phyloP scores from a whole-genome alignment of 129 eudicot genomes.

The Calendula officinalis region DNA sequence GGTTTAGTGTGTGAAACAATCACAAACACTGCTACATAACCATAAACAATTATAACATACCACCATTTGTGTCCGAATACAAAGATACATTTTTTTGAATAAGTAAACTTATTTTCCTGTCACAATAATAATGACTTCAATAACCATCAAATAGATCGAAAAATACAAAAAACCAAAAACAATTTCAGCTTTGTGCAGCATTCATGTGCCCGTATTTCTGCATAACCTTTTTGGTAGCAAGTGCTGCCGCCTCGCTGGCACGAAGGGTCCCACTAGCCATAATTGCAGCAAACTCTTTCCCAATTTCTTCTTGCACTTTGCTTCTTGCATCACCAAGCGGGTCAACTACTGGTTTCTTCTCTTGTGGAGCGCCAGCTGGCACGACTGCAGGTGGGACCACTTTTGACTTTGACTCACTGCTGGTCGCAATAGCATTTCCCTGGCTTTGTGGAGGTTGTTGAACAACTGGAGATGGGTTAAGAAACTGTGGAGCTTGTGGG shows the following conservation, averaged over 20 bases:
- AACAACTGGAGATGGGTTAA: slow-evolving; percentile 42
- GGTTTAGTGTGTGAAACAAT: not conserved
- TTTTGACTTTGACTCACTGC: slow-evolving; percentile 4
- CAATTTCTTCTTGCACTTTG: slow-evolving; percentile 83
- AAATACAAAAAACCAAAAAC: too few relatives aligned
- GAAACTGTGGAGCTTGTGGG: slow-evolving; percentile 90
- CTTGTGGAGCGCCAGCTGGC: slow-evolving; percentile 35
- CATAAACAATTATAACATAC: not conserved
- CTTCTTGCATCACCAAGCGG: slow-evolving; percentile 75
- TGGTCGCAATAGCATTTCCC: slow-evolving; percentile 2
- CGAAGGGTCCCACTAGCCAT: slow-evolving; percentile 85
- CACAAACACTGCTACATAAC: not conserved
- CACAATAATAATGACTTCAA: too few relatives aligned
- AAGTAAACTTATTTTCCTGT: too few relatives aligned
- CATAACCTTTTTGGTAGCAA: slow-evolving; percentile 88
- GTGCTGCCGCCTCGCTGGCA: slow-evolving; percentile 93
- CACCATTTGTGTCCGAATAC: too few relatives aligned
- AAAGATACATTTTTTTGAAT: too few relatives aligned
- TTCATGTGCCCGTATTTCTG: slow-evolving; percentile 57
- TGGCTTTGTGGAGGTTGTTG: too few relatives aligned
- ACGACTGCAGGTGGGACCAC: slow-evolving; percentile 35
- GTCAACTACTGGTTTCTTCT: slow-evolving; percentile 38
- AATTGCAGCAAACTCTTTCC: slow-evolving; percentile 65
- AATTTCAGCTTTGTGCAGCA: slow-evolving; percentile 55
- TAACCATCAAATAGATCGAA: too few relatives aligned